phyloP scores from a whole-genome alignment of 495 filamentous ascomycete genomes.

The Penicillium cinerascens region DNA sequence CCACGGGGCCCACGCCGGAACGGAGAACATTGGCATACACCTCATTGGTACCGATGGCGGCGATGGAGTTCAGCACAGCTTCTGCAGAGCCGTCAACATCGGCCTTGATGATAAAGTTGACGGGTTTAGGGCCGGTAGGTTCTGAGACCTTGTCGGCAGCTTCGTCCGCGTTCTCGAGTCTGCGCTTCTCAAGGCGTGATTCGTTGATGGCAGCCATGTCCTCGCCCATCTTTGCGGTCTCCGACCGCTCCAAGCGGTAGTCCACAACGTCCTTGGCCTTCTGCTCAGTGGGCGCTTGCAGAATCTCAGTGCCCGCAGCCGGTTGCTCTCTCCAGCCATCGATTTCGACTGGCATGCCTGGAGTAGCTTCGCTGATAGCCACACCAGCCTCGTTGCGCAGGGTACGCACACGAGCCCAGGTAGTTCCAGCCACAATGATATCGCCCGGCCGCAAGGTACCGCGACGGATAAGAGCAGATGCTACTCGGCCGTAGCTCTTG shows the following conservation, averaged over 20 bases:
- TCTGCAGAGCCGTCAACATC: conserved; percentile 94
- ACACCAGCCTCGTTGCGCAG: conserved; percentile 82
- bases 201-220: conserved; percentile 80
- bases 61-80: conserved; percentile 72
- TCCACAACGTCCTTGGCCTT: conserved; percentile 77
- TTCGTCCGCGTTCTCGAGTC: conserved; percentile 43
- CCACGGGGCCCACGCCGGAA: conserved; percentile 71
- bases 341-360: conserved; percentile 86
- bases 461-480: conserved; percentile 82
- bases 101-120: conserved; percentile 84
- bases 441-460: conserved; percentile 82
- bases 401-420: conserved; percentile 78
- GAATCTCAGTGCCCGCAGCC: conserved; percentile 78
- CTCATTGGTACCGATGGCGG: conserved; percentile 76
- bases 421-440: conserved; percentile 79
- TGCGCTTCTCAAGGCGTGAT: conserved; percentile 59
- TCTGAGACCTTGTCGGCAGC: conserved; percentile 22
- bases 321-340: conserved; percentile 94
- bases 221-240: conserved; percentile 56
- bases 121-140: conserved; percentile 53
- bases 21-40: conserved; percentile 74
- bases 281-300: conserved; percentile 76
- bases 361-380: conserved; percentile 67
- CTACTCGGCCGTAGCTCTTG: conserved; percentile 79
- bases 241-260: conserved; percentile 63